Evolutionary conservation across 2,329 filamentous ascomycete species (phyloP), one percentile per base, ranked within the genome.

Genomic region (Stagonosporopsis chrysanthemi): DNA sequence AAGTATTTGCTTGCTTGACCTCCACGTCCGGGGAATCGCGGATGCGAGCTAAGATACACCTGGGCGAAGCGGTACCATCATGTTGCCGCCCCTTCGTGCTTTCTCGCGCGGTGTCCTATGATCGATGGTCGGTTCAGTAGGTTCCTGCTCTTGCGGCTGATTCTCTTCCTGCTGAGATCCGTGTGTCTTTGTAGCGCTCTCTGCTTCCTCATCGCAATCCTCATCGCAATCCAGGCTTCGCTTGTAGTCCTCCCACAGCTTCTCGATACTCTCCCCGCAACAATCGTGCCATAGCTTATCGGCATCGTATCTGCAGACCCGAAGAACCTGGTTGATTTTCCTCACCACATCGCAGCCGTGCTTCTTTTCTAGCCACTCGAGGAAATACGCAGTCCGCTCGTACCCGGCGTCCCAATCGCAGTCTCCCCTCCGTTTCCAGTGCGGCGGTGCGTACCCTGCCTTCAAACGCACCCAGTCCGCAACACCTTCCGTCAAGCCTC

Each of bases 391-490:
- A 6, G 94, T 98, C 64, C 90, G 86, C 79, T 97, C 89, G 77
- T 98, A 98, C 0, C 93, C 93, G 36, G 83, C 85, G 75, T 97
- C 92, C 93, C 93, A 97, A n/a, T 84, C 82, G 17, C 84, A 84
- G 17, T 81, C 78, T 3, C 75, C 73, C 23, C 81, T 79, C 39
- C 77, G 77, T 72, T 86, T 88, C 94, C 94, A 98, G 78, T 97
- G 93, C 46, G 91, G 90, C 38, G 94, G 91, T 8, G 82, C 85
- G 26, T 96, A 82, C 0, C 84, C 84, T 46, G 88, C 88, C 62
- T 86, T 87, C 59, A 98, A 79, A 2, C 94, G 85, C 23, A 98
- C 93, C 86, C 91, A 98, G 77, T 98, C 95, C 19, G 94, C 94
- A 50, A 98, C 86, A 0, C 94, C 94, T 77, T 98, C 94, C 53